Base-by-base conservation (phyloP, 257 asterid species). In the Anisodus tanguticus region DNA sequence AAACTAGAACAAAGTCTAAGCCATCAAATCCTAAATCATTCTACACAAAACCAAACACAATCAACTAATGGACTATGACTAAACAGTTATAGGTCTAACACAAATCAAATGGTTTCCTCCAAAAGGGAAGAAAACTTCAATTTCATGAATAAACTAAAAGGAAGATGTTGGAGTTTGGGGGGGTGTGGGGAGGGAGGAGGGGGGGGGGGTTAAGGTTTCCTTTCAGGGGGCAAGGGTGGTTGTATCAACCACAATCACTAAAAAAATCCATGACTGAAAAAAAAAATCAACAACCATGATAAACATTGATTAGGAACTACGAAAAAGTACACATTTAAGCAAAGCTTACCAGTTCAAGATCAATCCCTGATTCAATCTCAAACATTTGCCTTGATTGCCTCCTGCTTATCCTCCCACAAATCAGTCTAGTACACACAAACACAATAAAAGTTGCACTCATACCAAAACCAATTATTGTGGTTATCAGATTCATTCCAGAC, bases 401-500 rank as follows among this genome's bases (percentile, higher is more conserved):
- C 53, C 93, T 89, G 22, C 98, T 92, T 22, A 94, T 88, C 89
- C 97, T 90, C 83, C 97, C 98, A 85, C 95, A 94, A 79, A 94
- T 88, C 62, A 95, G 90, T 67, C 99, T 89, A 35, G 98, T 91
- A 89, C 98, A 94, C 68, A 94, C 93, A 88, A 95, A 95, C 37
- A 93, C 97, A 64, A 95, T 95, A 91, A 95, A 95, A 68, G 97
- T 93, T 6, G 97, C 98, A 90, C 99, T 94, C 97, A 95, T 95
- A 31, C 94, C 98, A 88, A 95, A 94, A 68, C 99, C 99, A 81
- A 95, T 91, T 17, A 95, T 89, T 77, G 99, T 93, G 37, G 99
- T 92, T 54, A 92, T 92, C 76, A 95, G 90, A 95, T 94, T 95
- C 97, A 93, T 90, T 31, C 93, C 92, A 26, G 93, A 89, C 39